Evolutionary conservation across 768 basidiomycete genomes (phyloP).

Genomic region (Dentipellis sp.): DNA sequence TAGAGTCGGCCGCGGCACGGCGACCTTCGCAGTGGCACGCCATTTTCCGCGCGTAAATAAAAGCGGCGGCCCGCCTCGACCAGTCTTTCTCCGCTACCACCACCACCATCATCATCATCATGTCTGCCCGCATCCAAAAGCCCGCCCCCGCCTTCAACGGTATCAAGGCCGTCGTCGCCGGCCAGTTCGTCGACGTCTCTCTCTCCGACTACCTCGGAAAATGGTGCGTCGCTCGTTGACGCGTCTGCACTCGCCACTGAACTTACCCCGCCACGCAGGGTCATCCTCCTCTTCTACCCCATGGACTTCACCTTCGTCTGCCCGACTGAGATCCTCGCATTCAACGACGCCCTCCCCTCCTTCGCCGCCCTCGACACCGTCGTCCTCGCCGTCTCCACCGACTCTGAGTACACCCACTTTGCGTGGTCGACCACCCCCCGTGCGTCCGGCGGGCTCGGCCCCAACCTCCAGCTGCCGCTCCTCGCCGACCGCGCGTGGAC

Average conservation of each 20-base stretch:
- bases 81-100: neutral
- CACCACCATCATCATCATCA: conserved; percentile 28
- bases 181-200: conserved; percentile 71
- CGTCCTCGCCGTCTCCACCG: conserved; percentile 81
- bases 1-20: neutral
- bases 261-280: conserved; percentile 42
- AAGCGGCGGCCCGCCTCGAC: neutral
- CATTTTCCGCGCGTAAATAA: neutral
- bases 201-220: conserved; percentile 65
- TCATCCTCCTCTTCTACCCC: conserved; percentile 92
- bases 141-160: conserved; percentile 79
- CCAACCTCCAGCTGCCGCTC: conserved; percentile 77
- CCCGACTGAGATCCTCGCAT: conserved; percentile 94
- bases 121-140: conserved; percentile 46
- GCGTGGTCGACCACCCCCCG: conserved; percentile 76
- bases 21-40: neutral
- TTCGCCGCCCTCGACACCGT: conserved; percentile 68
- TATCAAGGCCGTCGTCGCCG: conserved; percentile 58
- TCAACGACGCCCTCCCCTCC: conserved; percentile 75
- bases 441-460: conserved; percentile 84
- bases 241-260: neutral
- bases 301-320: conserved; percentile 89
- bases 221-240: conserved; percentile 44
- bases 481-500: conserved; percentile 73
- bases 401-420: conserved; percentile 82